Base-by-base conservation (phyloP, 768 basidiomycete genomes). In the Trametes sanguinea region DNA sequence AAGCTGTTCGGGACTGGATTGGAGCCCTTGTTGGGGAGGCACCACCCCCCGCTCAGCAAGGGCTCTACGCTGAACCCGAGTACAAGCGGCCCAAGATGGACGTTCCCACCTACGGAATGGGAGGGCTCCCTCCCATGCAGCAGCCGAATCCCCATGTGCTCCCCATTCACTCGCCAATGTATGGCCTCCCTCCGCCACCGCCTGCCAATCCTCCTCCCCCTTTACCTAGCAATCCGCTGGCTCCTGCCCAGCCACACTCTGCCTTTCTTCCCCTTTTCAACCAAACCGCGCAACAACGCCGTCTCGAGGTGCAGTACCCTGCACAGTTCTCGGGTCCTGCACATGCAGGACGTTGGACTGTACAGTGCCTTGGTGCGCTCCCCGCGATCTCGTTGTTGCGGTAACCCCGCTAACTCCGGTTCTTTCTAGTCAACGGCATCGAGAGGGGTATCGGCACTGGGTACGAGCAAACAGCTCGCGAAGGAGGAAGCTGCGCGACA, bases 401-500 rank as follows among this genome's bases (percentile, higher is more conserved):
- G 46, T 22, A 33, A 44, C 9, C 22, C 9, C 47, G 33, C 44
- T 35, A 13, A 37, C 22, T 13, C 32, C 17, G 27, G 33, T 35
- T 56, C 6, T 40, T 46, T 22, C 8, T 59, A 90, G 90, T 89
- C 53, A 87, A 90, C 66, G 88, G 87, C 2, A 83, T 89, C 60
- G 76, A 77, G 68, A 89, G 85, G 67, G 90, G 90, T 10, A 73
- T 77, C 51, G 90, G 90, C 2, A 73, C 71, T n/a, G 88, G 88
- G 32, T 76, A n/a, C 79, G 54, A 88, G 79, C 72, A 92, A 92
- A 72, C 89, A 92, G 69, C 74, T 83, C 2, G 90, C 90, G 6
- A 92, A 90, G 72, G 90, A 92, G 68, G 86, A 87, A 58, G 90
- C 90, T 0, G 89, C 90, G 16, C 80, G 83, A 60, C 77, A 84